Percentiles rank a stretch among this genome's conserved stretches.
phyloP scores from a whole-genome alignment of 768 basidiomycete species.

The Lactarius trivialis region DNA sequence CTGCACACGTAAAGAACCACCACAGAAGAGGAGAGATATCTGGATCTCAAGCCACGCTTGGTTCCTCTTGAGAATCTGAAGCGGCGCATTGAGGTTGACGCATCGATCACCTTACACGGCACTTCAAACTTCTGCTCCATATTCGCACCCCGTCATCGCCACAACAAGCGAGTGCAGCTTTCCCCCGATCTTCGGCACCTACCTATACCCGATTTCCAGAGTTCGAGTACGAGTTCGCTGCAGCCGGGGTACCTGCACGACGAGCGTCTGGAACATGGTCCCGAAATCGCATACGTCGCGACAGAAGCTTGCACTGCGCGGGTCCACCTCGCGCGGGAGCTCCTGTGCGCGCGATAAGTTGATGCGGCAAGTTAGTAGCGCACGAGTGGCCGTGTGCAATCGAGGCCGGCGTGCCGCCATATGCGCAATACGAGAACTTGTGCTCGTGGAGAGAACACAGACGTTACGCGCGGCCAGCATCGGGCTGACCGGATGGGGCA shows the following conservation, averaged over 20 bases:
- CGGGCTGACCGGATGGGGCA: too few relatives aligned
- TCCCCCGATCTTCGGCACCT: slow-evolving; percentile 36
- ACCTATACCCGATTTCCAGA: slow-evolving; percentile 26
- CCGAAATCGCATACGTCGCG: slow-evolving; percentile 17
- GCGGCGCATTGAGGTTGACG: slow-evolving; percentile 32
- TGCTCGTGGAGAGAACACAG: slow-evolving; percentile 22
- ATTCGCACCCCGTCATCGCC: slow-evolving; percentile 41
- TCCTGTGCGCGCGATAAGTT: slow-evolving; percentile 14
- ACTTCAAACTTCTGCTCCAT: slow-evolving; percentile 49
- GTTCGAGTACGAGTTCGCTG: neutral
- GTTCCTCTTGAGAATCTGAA: neutral
- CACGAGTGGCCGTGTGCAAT: slow-evolving; percentile 11
- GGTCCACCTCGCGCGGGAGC: slow-evolving; percentile 1
- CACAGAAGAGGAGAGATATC: too few relatives aligned
- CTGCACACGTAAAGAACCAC: neutral
- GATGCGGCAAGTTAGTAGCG: slow-evolving; percentile 21
- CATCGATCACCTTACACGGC: slow-evolving; percentile 39
- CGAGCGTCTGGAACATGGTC: slow-evolving; percentile 3
- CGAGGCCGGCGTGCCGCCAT: slow-evolving; percentile 11
- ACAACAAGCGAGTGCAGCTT: slow-evolving; percentile 41
- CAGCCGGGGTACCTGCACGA: neutral
- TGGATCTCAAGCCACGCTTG: neutral
- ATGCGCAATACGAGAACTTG: slow-evolving; percentile 9
- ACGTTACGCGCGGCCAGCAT: neutral
- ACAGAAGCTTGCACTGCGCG: slow-evolving; percentile 1